phyloP scores from a whole-genome alignment of 345 rosid genomes.

The Heritiera fomes region DNA sequence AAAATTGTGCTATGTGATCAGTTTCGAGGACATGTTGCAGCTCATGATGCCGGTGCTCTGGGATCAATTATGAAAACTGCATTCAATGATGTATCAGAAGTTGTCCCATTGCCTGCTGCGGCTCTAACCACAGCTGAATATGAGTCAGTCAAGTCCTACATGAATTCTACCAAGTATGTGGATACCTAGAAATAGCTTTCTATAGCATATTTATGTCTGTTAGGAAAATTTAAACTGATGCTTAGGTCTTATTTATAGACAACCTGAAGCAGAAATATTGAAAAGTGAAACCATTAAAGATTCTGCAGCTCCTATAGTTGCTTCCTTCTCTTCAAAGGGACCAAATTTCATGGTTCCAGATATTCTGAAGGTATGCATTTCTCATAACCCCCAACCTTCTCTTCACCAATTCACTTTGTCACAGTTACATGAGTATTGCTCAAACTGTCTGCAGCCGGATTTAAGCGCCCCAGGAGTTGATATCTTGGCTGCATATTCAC shows the following conservation, averaged over 20 bases:
- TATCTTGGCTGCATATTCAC: too few relatives aligned
- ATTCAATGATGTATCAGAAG: slow-evolving; percentile 13
- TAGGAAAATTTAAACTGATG: neutral
- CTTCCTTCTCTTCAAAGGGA: slow-evolving; percentile 33
- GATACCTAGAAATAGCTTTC: neutral
- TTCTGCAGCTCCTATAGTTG: slow-evolving; percentile 26
- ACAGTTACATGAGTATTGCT: neutral
- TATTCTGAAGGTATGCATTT: slow-evolving; percentile 29
- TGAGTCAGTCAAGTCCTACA: slow-evolving; percentile 31
- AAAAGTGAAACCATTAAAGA: slow-evolving; percentile 23
- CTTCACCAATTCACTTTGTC: neutral
- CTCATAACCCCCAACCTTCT: neutral
- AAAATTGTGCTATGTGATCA: slow-evolving; percentile 53
- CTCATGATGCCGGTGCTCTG: slow-evolving; percentile 34
- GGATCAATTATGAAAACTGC: slow-evolving; percentile 30
- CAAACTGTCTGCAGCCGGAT: slow-evolving; percentile 38
- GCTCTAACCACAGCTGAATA: slow-evolving; percentile 3
- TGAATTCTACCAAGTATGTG: slow-evolving; percentile 33
- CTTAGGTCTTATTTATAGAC: slow-evolving; percentile 3
- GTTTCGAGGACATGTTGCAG: neutral
- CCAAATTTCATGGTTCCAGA: slow-evolving; percentile 35
- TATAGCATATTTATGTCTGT: neutral
- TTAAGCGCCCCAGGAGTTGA: slow-evolving; percentile 31
- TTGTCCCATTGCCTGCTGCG: slow-evolving; percentile 31
- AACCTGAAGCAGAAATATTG: slow-evolving; percentile 32